A percentile compares a stretch with the other conserved stretches of the same genome.
Evolutionary conservation across 352 stramenopile genomes (phyloP).

Genomic region (Elongisporangium anandrum): DNA sequence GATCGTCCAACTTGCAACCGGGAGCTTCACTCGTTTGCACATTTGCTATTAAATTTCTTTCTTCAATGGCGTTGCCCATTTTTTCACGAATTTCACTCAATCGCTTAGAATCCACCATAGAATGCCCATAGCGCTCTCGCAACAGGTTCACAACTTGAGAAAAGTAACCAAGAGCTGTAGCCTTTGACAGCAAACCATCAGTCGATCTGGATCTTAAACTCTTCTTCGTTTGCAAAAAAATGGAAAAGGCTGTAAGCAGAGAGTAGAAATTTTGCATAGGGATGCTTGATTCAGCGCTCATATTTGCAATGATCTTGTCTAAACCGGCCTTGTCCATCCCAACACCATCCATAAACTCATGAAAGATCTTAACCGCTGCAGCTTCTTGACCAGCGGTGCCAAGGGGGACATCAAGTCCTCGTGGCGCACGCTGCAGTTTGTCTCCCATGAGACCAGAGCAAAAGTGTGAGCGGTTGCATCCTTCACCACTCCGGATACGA

Average conservation of each 20-base stretch:
- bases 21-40: conserved; percentile 16
- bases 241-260: conserved; percentile 10
- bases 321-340: background rate
- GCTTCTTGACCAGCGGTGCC: background rate
- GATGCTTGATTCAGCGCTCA: background rate
- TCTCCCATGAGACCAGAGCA: background rate
- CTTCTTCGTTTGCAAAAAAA: conserved; percentile 16
- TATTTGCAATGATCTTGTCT: background rate
- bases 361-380: background rate
- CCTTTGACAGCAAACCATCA: conserved; percentile 9
- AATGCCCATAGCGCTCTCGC: conserved; percentile 3
- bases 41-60: conserved; percentile 12
- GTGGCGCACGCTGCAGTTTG: background rate
- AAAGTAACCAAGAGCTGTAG: conserved; percentile 9
- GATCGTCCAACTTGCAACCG: conserved; percentile 12
- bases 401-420: background rate
- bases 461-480: too few species aligned
- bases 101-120: conserved; percentile 6
- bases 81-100: conserved; percentile 16
- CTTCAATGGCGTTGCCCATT: conserved; percentile 17
- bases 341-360: background rate
- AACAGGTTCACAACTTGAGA: conserved; percentile 10
- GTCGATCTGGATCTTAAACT: conserved; percentile 3
- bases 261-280: conserved; percentile 8
- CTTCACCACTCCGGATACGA: too few species aligned